Evolutionary conservation across 805 yeast species (phyloP).

Genomic region (Pichia occidentalis): DNA sequence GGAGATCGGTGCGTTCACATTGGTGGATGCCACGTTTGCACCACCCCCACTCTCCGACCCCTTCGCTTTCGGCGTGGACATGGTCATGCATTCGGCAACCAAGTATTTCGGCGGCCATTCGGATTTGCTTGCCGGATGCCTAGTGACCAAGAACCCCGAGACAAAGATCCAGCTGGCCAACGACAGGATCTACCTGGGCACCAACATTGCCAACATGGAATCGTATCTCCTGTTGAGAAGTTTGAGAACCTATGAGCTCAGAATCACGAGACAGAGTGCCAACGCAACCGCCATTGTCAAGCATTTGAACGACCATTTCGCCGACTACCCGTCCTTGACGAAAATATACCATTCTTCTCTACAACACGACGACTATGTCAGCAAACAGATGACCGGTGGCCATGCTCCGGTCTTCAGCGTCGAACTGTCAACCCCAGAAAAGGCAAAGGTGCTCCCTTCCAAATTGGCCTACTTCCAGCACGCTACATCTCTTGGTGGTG

Average conservation of each 20-base stretch:
- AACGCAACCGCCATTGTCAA: constrained; percentile 58
- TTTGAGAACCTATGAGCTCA: constrained; percentile 69
- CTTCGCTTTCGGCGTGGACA: constrained; percentile 76
- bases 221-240: constrained; percentile 70
- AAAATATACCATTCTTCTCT: constrained; percentile 66
- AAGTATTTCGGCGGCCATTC: constrained; percentile 96
- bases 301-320: constrained; percentile 45
- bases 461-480: constrained; percentile 69
- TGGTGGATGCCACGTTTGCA: constrained; percentile 86
- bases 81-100: constrained; percentile 90
- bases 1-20: constrained; percentile 61
- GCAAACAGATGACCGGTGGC: constrained; percentile 59
- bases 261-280: constrained; percentile 60
- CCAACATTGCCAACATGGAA: constrained; percentile 75
- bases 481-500: constrained; percentile 91
- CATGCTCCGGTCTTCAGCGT: constrained; percentile 72
- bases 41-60: constrained; percentile 88
- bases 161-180: constrained; percentile 40
- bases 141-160: constrained; percentile 53
- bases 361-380: constrained; percentile 64
- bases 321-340: constrained; percentile 41
- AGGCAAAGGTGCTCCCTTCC: constrained; percentile 60
- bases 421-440: constrained; percentile 39
- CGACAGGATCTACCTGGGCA: constrained; percentile 71
- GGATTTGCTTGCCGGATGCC: constrained; percentile 76